Evolutionary conservation across 768 basidiomycete species (phyloP).

Genomic region (Leccinum boreale): DNA sequence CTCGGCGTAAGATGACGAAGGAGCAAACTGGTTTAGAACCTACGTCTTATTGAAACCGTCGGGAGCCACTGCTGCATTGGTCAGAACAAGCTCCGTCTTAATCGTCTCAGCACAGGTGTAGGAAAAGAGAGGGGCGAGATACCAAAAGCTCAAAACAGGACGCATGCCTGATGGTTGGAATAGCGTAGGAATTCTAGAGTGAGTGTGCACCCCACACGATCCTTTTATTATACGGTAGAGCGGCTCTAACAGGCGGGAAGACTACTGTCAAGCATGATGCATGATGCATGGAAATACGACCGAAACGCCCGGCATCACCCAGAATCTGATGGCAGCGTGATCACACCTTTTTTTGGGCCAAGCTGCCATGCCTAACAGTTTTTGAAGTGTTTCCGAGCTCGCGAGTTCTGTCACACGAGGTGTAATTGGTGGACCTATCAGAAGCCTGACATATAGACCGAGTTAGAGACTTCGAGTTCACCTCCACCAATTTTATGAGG

Average conservation of each 20-base stretch:
- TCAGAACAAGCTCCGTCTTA: conserved; percentile 30
- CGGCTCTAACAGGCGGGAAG: neutral
- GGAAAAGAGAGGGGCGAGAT: conserved; percentile 7
- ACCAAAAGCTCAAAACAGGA: conserved; percentile 5
- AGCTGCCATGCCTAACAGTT: neutral
- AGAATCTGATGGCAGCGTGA: neutral
- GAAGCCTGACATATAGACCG: neutral
- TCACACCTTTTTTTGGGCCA: neutral
- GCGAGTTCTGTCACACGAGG: neutral
- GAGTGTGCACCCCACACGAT: neutral
- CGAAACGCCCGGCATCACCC: neutral
- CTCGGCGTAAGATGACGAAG: conserved; percentile 3
- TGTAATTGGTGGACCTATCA: neutral
- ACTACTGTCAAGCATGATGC: neutral
- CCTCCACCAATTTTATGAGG: neutral
- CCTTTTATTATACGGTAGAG: neutral
- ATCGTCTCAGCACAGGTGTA: conserved; percentile 11
- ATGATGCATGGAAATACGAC: neutral
- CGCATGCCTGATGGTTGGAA: conserved; percentile 7
- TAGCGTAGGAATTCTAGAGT: neutral
- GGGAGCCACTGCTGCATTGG: conserved; percentile 40
- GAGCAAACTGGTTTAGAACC: neutral
- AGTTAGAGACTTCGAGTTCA: neutral
- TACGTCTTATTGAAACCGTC: conserved; percentile 39
- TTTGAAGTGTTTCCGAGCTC: neutral